These are phyloP conservation scores for Astragalus membranaceus DNA, from an alignment of 306 rosid species.

Conservation along the genomic window DNA sequence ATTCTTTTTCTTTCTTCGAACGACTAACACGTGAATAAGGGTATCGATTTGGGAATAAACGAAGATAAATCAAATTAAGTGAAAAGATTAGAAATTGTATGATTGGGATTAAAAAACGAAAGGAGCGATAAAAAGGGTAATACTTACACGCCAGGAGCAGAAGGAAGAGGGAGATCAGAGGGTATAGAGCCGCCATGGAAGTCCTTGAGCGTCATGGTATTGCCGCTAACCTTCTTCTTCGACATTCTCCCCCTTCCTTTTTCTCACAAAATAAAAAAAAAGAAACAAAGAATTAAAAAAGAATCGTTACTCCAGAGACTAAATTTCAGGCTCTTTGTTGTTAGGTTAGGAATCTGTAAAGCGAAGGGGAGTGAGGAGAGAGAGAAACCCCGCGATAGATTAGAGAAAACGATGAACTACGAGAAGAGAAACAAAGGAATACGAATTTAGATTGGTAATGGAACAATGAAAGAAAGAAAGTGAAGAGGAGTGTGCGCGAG, in stretches of 20 bases:
- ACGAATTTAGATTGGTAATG: background rate
- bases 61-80: background rate
- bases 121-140: background rate
- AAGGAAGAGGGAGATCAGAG: slow-evolving; percentile 91
- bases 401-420: background rate
- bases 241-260: slow-evolving; percentile 51
- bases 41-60: background rate
- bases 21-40: background rate
- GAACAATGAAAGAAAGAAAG: background rate
- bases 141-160: slow-evolving; percentile 95
- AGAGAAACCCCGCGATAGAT: slow-evolving; percentile 1
- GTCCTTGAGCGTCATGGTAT: slow-evolving; percentile 95
- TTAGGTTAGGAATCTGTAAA: background rate
- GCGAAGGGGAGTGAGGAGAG: background rate
- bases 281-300: background rate
- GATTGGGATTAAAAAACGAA: background rate
- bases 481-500: background rate
- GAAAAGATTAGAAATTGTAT: background rate
- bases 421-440: background rate
- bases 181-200: slow-evolving; percentile 98
- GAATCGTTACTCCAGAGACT: background rate
- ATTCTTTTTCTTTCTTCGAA: background rate
- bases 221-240: slow-evolving; percentile 91
- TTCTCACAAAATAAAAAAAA: background rate
- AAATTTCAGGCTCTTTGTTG: background rate